These are phyloP conservation scores for Didymella pomorum DNA, from an alignment of 2,329 filamentous ascomycete genomes.

Conservation along the genomic window DNA sequence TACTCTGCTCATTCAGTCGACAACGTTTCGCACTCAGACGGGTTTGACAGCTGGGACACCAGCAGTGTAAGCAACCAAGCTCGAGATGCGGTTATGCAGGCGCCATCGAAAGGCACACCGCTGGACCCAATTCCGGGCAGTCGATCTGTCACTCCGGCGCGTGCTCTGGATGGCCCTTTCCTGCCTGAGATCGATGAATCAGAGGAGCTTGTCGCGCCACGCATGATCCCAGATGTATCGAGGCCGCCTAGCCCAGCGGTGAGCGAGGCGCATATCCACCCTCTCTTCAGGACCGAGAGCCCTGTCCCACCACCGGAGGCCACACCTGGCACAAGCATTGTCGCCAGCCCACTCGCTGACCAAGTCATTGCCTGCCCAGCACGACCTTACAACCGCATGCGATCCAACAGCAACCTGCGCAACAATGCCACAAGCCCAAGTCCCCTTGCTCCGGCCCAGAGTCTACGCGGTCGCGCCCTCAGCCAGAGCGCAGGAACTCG, in stretches of 20 bases:
- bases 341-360: constrained; percentile 73
- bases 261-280: constrained; percentile 76
- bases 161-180: constrained; percentile 63
- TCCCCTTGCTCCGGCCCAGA: constrained; percentile 36
- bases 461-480: constrained; percentile 32
- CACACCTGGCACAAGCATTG: constrained; percentile 74
- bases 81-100: constrained; percentile 57
- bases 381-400: constrained; percentile 49
- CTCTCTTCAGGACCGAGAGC: constrained; percentile 77
- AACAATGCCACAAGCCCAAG: constrained; percentile 34
- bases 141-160: constrained; percentile 70
- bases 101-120: constrained; percentile 57
- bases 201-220: constrained; percentile 44
- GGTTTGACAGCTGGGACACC: constrained; percentile 79
- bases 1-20: constrained; percentile 47
- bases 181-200: constrained; percentile 35
- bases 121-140: constrained; percentile 77
- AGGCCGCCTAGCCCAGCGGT: constrained; percentile 51
- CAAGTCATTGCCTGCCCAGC: constrained; percentile 62
- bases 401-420: constrained; percentile 41
- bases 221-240: constrained; percentile 45
- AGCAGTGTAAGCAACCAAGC: constrained; percentile 70
- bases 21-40: constrained; percentile 58
- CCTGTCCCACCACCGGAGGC: constrained; percentile 69
- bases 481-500: constrained; percentile 35